Percentiles rank a stretch among this genome's conserved stretches.
Evolutionary conservation across 768 basidiomycete genomes (phyloP).

Genomic region (Termitomyces sp.): DNA sequence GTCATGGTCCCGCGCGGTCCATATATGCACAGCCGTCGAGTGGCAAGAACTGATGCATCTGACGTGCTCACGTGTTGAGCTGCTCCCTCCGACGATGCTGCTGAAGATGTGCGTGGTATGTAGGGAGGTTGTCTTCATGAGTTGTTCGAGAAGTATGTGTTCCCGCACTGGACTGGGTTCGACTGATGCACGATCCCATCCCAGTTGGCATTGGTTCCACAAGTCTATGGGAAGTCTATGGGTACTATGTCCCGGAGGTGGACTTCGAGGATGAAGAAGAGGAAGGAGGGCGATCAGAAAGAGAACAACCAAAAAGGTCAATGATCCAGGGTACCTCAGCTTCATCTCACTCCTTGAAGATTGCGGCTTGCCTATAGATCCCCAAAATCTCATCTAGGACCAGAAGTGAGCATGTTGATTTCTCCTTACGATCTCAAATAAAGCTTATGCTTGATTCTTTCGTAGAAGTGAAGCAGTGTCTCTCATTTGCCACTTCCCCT

Average conservation of each 20-base stretch:
- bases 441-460: not conserved
- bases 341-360: conserved; percentile 40
- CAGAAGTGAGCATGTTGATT: conserved; percentile 27
- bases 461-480: conserved; percentile 36
- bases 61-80: conserved; percentile 27
- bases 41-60: conserved; percentile 20
- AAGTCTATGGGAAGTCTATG: too few relatives aligned
- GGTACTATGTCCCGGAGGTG: conserved; percentile 42
- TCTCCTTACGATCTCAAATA: not conserved
- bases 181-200: conserved; percentile 40
- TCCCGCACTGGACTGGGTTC: conserved; percentile 47
- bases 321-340: conserved; percentile 24
- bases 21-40: conserved; percentile 26
- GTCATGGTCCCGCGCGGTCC: conserved; percentile 11
- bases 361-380: conserved; percentile 21
- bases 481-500: conserved; percentile 33
- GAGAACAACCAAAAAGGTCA: not conserved
- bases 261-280: conserved; percentile 1
- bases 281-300: not conserved
- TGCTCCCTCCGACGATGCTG: conserved; percentile 31
- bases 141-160: conserved; percentile 40
- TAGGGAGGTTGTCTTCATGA: conserved; percentile 45
- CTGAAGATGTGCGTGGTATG: conserved; percentile 35
- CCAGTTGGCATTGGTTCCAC: conserved; percentile 54
- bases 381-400: conserved; percentile 26